These are phyloP conservation scores for Amylocystis lapponica DNA, from an alignment of 768 basidiomycete species.

Conservation along the genomic window DNA sequence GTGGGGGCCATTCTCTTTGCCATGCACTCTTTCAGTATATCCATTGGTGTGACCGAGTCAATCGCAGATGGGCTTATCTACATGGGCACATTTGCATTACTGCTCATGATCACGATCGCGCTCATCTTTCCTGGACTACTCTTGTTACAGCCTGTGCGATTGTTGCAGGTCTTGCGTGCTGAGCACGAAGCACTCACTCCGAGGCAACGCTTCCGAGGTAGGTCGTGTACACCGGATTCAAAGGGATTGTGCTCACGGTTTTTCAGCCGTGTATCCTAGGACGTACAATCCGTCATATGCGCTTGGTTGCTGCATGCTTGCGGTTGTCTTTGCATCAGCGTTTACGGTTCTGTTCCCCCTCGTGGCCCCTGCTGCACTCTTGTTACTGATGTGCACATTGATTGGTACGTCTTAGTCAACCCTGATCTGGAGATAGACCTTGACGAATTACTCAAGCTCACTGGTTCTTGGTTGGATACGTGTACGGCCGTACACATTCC, in stretches of 20 bases:
- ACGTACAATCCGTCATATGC: conserved; percentile 67
- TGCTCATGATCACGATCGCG: conserved; percentile 57
- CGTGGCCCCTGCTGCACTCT: conserved; percentile 61
- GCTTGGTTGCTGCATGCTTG: conserved; percentile 59
- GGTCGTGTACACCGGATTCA: conserved; percentile 17
- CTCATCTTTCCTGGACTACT: conserved; percentile 67
- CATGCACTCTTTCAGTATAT: conserved; percentile 48
- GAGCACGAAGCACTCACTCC: conserved; percentile 66
- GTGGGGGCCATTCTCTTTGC: conserved; percentile 70
- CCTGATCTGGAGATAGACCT: no score
- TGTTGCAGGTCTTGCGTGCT: conserved; percentile 51
- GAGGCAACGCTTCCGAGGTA: conserved; percentile 73
- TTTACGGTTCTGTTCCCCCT: conserved; percentile 75
- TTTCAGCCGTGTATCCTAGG: conserved; percentile 60
- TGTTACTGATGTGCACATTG: conserved; percentile 60
- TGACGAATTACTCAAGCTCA: conserved; percentile 61
- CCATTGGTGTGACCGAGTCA: conserved; percentile 29
- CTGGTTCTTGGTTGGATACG: conserved; percentile 74
- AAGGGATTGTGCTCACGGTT: not conserved
- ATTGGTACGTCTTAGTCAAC: conserved; percentile 41
- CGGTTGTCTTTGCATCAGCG: conserved; percentile 64
- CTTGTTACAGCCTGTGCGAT: conserved; percentile 61
- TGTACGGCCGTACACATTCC: conserved; percentile 65
- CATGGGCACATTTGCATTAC: conserved; percentile 55
- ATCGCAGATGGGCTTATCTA: conserved; percentile 70